These are phyloP conservation scores for Testicularia cyperi DNA, from an alignment of 1,284 basidiomycete species.

Conservation along the genomic window DNA sequence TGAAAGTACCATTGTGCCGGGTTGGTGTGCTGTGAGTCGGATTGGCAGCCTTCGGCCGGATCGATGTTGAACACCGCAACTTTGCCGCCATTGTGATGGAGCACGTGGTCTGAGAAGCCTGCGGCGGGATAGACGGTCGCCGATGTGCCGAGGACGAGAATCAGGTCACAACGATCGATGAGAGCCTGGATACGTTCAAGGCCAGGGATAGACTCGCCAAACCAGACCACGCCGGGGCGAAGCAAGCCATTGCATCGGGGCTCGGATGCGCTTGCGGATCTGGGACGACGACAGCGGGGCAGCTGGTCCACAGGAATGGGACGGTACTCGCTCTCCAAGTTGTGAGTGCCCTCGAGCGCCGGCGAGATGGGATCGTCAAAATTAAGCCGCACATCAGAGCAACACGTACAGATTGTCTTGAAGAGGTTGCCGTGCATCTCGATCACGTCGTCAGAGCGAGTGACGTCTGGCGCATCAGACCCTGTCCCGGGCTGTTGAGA, in stretches of 20 bases:
- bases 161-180: conserved; percentile 66
- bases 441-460: conserved; percentile 46
- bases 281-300: conserved; percentile 63
- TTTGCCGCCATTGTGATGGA: conserved; percentile 61
- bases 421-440: conserved; percentile 72
- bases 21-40: conserved; percentile 3
- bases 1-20: conserved; percentile 36
- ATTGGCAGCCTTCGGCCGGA: not conserved
- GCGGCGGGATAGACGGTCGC: conserved; percentile 66
- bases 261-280: too few species aligned
- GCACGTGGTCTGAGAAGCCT: conserved; percentile 61
- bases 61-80: conserved; percentile 70
- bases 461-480: not conserved
- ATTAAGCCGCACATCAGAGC: conserved; percentile 63
- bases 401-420: conserved; percentile 66
- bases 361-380: conserved; percentile 65
- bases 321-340: conserved; percentile 42
- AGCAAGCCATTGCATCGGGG: conserved; percentile 64
- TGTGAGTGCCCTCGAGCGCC: conserved; percentile 66
- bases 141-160: conserved; percentile 69
- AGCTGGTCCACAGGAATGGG: conserved; percentile 63
- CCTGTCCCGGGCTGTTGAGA: not conserved
- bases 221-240: conserved; percentile 71
- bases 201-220: conserved; percentile 63
- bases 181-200: conserved; percentile 62